These are phyloP conservation scores for Fusarium chlamydosporum DNA, from an alignment of 2,329 filamentous ascomycete genomes.

Conservation along the genomic window DNA sequence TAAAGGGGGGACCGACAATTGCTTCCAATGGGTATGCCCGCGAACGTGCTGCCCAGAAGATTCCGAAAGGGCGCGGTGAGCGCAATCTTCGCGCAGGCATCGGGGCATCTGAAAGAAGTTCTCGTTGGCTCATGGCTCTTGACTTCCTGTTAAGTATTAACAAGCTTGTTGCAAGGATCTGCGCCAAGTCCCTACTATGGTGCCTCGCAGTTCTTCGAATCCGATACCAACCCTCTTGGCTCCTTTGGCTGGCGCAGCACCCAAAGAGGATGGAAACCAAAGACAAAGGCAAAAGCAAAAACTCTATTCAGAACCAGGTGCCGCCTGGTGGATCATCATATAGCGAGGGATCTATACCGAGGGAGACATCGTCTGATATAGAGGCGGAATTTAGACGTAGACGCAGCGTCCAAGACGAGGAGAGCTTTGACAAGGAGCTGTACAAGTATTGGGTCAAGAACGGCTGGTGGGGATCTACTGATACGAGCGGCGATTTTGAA, in stretches of 20 bases:
- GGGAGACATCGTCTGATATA: conserved; percentile 79
- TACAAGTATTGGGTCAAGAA: conserved; percentile 89
- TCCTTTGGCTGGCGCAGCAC: conserved; percentile 68
- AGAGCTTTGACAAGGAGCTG: conserved; percentile 77
- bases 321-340: conserved; percentile 22
- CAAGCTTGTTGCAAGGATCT: conserved; percentile 54
- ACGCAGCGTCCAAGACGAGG: conserved; percentile 65
- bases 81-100: conserved; percentile 73
- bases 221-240: conserved; percentile 61
- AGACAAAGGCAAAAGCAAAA: conserved; percentile 38
- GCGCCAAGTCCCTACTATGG: conserved; percentile 63
- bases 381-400: conserved; percentile 81
- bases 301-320: conserved; percentile 28
- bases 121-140: conserved; percentile 80
- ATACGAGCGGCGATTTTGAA: conserved; percentile 83
- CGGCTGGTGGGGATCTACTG: conserved; percentile 86
- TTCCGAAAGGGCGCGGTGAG: conserved; percentile 63
- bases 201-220: conserved; percentile 66
- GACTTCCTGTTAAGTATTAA: conserved; percentile 84
- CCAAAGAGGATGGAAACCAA: conserved; percentile 51
- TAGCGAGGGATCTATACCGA: conserved; percentile 67
- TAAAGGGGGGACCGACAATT: conserved; percentile 62
- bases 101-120: conserved; percentile 82
- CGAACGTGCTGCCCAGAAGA: conserved; percentile 76
- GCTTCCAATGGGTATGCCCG: conserved; percentile 74